These are phyloP conservation scores for Rubia tinctorum DNA, from an alignment of 305 asterid species.

Conservation along the genomic window DNA sequence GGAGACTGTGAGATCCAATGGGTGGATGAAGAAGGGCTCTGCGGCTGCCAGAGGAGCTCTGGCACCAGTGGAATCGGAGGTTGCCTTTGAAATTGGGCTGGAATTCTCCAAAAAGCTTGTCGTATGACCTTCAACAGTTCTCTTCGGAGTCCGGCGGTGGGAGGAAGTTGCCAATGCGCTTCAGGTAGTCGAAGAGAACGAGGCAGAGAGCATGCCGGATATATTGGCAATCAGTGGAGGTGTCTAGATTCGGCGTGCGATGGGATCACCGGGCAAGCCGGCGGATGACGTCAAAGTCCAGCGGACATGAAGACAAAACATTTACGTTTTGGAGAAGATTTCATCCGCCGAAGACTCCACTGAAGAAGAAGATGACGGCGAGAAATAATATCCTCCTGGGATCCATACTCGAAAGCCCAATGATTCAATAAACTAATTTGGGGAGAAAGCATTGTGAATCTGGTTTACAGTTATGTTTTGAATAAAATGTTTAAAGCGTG, in stretches of 20 bases:
- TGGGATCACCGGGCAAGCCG: constrained; percentile 20
- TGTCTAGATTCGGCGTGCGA: constrained; percentile 27
- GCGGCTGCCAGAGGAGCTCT: constrained; percentile 13
- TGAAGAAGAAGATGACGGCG: constrained; percentile 22
- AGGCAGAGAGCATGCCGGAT: constrained; percentile 71
- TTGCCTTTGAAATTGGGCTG: constrained; percentile 40
- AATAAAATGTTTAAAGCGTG: too few species aligned
- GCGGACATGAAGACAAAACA: constrained; percentile 40
- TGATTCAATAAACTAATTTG: not conserved
- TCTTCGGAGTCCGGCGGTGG: constrained; percentile 56
- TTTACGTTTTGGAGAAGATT: constrained; percentile 19
- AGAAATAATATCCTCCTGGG: constrained; percentile 18
- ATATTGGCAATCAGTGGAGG: constrained; percentile 50
- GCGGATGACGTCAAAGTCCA: constrained; percentile 49
- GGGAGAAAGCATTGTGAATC: too few species aligned
- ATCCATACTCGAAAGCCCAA: constrained; percentile 1
- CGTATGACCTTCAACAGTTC: constrained; percentile 60
- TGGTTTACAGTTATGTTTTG: too few species aligned
- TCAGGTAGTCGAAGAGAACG: constrained; percentile 61
- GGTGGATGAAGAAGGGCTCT: constrained; percentile 14
- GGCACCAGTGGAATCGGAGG: constrained; percentile 52
- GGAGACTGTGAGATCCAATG: constrained; percentile 48
- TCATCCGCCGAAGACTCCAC: not conserved
- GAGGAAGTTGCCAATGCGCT: constrained; percentile 43
- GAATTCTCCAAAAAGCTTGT: constrained; percentile 36